A percentile compares a stretch with the other conserved stretches of the same genome.
Conservation (phyloP, 176 grass and related monocot genomes). For the Lolium multiflorum region DNA sequence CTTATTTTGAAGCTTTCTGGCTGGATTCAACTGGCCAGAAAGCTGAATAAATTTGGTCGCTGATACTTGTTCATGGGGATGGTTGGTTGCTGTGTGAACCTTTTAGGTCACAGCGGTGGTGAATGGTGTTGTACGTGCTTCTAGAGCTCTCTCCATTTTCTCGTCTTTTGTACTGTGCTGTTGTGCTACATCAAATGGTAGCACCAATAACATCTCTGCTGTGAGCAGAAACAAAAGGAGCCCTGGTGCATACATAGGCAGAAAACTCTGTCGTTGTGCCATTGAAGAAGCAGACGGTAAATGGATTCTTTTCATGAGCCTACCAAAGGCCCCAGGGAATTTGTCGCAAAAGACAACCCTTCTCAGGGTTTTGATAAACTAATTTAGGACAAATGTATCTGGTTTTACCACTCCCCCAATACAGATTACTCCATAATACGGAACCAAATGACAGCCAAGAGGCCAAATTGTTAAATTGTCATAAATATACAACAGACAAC, state of each 20-base stretch:
- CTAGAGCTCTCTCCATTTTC: neutral
- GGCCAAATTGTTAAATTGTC: slow-evolving; percentile 53
- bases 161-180: neutral
- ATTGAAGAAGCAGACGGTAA: neutral
- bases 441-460: slow-evolving; percentile 39
- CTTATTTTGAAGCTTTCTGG: neutral
- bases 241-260: neutral
- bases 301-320: neutral
- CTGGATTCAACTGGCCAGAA: neutral
- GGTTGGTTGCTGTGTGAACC: neutral
- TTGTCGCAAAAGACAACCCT: neutral
- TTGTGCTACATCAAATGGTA: neutral
- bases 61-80: neutral
- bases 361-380: slow-evolving; percentile 4
- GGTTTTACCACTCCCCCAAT: slow-evolving; percentile 44
- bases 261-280: neutral
- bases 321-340: neutral
- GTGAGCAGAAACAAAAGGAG: neutral
- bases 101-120: neutral
- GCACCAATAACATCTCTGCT: neutral
- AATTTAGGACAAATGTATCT: slow-evolving; percentile 21
- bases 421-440: slow-evolving; percentile 29
- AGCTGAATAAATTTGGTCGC: neutral
- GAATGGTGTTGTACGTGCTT: neutral
- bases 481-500: slow-evolving; percentile 57